phyloP scores from a whole-genome alignment of 805 yeast genomes.

The Starmerella sp. region DNA sequence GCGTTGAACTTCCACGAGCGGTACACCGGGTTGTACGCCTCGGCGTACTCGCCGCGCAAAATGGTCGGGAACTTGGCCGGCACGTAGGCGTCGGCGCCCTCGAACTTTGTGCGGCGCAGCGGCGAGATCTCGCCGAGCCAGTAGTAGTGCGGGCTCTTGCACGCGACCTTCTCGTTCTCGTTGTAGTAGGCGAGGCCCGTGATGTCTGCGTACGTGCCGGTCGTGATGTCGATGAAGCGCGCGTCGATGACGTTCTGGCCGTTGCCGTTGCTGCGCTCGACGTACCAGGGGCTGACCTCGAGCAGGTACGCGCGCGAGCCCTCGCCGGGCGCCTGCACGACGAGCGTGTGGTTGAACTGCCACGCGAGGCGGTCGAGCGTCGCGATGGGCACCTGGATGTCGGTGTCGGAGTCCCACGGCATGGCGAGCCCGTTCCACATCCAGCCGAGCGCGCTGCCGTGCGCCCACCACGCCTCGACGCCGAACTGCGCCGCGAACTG shows the following conservation, averaged over 20 bases:
- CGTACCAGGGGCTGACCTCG: constrained; percentile 41
- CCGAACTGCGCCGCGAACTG: constrained; percentile 36
- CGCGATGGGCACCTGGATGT: constrained; percentile 41
- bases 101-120: constrained; percentile 42
- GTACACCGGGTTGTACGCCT: constrained; percentile 3
- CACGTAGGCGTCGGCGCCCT: constrained; percentile 41
- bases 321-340: constrained; percentile 35
- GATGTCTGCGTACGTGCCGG: constrained; percentile 50
- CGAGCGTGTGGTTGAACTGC: constrained; percentile 38
- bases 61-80: constrained; percentile 34
- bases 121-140: constrained; percentile 41
- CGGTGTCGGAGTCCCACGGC: constrained; percentile 45
- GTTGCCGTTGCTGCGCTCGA: constrained; percentile 39
- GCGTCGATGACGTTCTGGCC: constrained; percentile 43
- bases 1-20: constrained; percentile 16
- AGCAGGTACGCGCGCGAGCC: constrained; percentile 37
- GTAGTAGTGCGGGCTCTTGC: constrained; percentile 48
- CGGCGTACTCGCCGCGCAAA: constrained; percentile 32
- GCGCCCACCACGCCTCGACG: constrained; percentile 39
- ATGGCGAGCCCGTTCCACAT: constrained; percentile 39
- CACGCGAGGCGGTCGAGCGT: constrained; percentile 39
- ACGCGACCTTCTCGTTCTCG: constrained; percentile 29
- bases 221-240: constrained; percentile 48
- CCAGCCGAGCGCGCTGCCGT: constrained; percentile 42
- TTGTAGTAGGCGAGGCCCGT: constrained; percentile 36